A percentile compares a stretch with the other conserved stretches of the same genome.
Conservation (phyloP, 345 rosid genomes). For the Gossypium sturtianum region DNA sequence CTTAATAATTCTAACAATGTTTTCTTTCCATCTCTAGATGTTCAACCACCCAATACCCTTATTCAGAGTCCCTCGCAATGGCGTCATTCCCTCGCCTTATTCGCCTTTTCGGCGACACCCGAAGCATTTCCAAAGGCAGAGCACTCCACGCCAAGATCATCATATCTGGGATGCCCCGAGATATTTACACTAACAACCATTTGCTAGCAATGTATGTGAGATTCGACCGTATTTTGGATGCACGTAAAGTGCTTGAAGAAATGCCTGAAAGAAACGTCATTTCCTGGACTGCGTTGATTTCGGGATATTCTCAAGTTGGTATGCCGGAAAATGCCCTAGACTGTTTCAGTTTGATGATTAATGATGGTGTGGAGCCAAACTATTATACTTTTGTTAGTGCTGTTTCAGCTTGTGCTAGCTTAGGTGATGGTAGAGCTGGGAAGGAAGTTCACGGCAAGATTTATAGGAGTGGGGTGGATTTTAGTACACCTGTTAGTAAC, state of each 20-base stretch:
- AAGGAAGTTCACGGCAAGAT: constrained; percentile 26
- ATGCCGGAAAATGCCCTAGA: constrained; percentile 12
- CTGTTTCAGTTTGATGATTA: constrained; percentile 18
- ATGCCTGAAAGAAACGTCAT: constrained; percentile 24
- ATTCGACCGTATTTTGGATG: constrained; percentile 16
- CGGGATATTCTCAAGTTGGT: constrained; percentile 23
- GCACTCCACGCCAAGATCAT: constrained; percentile 26
- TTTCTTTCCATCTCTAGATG: not conserved
- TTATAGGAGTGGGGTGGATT: constrained; percentile 23
- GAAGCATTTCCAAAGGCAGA: constrained; percentile 20
- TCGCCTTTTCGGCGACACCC: constrained; percentile 18
- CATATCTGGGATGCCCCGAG: constrained; percentile 17
- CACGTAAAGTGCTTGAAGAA: constrained; percentile 20
- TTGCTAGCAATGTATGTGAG: constrained; percentile 21
- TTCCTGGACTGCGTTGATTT: constrained; percentile 27
- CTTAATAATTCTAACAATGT: not conserved
- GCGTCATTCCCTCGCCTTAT: constrained; percentile 19
- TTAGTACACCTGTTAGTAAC: constrained; percentile 23
- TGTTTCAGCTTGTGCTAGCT: constrained; percentile 26
- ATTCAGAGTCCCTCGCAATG: constrained; percentile 1
- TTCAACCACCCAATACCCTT: not conserved
- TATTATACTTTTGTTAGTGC: constrained; percentile 20
- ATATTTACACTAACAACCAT: constrained; percentile 25
- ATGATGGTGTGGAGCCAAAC: constrained; percentile 19
- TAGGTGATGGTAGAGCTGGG: constrained; percentile 25